These are phyloP conservation scores for Cicer judaicum DNA, from an alignment of 306 rosid genomes.

Conservation along the genomic window DNA sequence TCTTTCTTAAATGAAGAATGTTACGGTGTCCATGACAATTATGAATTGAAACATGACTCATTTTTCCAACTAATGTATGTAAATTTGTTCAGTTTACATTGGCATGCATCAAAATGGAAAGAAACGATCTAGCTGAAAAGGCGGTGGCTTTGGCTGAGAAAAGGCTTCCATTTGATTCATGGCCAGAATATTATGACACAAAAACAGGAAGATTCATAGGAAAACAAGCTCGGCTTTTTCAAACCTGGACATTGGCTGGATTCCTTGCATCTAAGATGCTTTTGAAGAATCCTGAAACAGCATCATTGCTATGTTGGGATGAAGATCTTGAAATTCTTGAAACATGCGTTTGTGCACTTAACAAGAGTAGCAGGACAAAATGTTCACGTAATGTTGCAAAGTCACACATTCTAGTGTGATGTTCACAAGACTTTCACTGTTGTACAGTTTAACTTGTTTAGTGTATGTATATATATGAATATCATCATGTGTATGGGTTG, in stretches of 20 bases:
- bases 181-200: constrained; percentile 99
- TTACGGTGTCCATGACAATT: too few species aligned
- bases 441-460: constrained; percentile 44
- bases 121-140: constrained; percentile 70
- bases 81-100: constrained; percentile 61
- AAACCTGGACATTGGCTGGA: constrained; percentile 96
- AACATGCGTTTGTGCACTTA: constrained; percentile 82
- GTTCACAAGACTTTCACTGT: not conserved
- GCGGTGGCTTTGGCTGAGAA: constrained; percentile 82
- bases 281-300: constrained; percentile 80
- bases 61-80: too few species aligned
- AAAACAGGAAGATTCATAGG: constrained; percentile 81
- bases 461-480: not conserved
- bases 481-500: constrained; percentile 15
- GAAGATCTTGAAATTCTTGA: constrained; percentile 91
- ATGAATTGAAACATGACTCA: too few species aligned
- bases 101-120: constrained; percentile 96
- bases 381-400: constrained; percentile 83
- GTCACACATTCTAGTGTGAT: constrained; percentile 82
- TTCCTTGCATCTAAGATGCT: constrained; percentile 93
- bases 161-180: constrained; percentile 67
- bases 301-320: constrained; percentile 75
- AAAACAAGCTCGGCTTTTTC: constrained; percentile 81
- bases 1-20: too few species aligned
- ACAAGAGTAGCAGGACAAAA: constrained; percentile 78